These are phyloP conservation scores for Teratosphaeria epicoccoides DNA, from an alignment of 2,329 filamentous ascomycete species.

Conservation along the genomic window DNA sequence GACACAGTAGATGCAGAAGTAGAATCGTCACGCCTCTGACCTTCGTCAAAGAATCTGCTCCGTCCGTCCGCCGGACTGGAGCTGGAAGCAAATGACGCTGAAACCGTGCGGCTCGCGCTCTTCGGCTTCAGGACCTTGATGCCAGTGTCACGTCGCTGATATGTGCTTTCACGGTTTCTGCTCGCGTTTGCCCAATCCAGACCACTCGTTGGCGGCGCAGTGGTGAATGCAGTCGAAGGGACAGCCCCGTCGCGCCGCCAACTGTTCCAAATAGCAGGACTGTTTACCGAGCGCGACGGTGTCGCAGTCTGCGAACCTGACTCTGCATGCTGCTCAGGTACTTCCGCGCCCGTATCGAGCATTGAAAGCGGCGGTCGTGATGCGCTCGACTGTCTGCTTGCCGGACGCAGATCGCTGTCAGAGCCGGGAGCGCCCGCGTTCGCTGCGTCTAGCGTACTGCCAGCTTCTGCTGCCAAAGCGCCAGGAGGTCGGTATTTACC, in stretches of 20 bases:
- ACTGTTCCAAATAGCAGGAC: conserved; percentile 37
- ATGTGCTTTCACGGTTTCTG: conserved; percentile 48
- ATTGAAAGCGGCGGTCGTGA: conserved; percentile 17
- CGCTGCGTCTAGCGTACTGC: conserved; percentile 7
- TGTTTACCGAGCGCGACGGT: conserved; percentile 14
- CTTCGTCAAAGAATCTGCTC: conserved; percentile 42
- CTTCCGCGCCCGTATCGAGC: conserved; percentile 14
- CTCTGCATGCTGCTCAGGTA: conserved; percentile 2
- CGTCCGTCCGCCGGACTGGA: conserved; percentile 14
- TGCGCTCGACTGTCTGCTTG: conserved; percentile 13
- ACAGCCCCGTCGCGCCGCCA: conserved; percentile 35
- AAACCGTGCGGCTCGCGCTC: conserved; percentile 43
- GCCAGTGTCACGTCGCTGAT: conserved; percentile 58
- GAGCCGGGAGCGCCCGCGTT: conserved; percentile 15
- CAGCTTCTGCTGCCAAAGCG: conserved; percentile 15
- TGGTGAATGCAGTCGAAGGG: background rate
- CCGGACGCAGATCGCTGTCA: conserved; percentile 15
- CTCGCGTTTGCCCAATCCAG: conserved; percentile 47
- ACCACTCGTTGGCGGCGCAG: conserved; percentile 18
- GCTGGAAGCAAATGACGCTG: conserved; percentile 27
- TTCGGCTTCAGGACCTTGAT: conserved; percentile 92
- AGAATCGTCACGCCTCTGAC: conserved; percentile 24
- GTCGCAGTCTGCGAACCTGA: conserved; percentile 6
- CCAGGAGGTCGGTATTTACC: conserved; percentile 22
- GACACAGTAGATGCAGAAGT: conserved; percentile 3